These are phyloP conservation scores for Naganishia kalamii DNA, from an alignment of 768 basidiomycete species.

Conservation along the genomic window DNA sequence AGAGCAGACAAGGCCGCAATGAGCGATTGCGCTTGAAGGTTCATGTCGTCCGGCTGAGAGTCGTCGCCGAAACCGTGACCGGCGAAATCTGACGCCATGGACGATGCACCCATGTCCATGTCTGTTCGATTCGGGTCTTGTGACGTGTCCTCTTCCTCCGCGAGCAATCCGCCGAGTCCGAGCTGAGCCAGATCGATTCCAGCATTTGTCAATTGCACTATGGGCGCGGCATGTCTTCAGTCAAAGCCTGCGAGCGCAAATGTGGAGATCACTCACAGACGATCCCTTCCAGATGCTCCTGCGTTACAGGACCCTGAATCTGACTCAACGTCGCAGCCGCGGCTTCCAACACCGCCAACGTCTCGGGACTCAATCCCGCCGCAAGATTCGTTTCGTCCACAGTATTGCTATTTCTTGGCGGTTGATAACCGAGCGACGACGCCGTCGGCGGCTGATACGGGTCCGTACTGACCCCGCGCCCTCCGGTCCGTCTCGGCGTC, in stretches of 20 bases:
- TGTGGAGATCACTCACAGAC: background rate
- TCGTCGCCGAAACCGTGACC: background rate
- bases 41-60: slow-evolving; percentile 12
- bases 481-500: background rate
- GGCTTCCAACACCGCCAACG: slow-evolving; percentile 12
- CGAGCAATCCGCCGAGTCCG: background rate
- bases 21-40: slow-evolving; percentile 12
- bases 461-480: background rate
- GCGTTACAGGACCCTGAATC: slow-evolving; percentile 7
- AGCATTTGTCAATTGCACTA: slow-evolving; percentile 7
- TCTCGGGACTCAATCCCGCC: background rate
- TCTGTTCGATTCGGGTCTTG: background rate
- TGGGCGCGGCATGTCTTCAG: background rate
- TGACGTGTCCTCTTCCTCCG: slow-evolving; percentile 5
- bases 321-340: slow-evolving; percentile 4
- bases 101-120: background rate
- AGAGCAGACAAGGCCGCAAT: slow-evolving; percentile 6
- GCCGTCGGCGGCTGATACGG: background rate
- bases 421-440: background rate
- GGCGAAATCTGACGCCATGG: background rate
- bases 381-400: slow-evolving; percentile 6
- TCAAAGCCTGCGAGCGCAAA: background rate
- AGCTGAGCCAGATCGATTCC: slow-evolving; percentile 8
- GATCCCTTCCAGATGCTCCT: slow-evolving; percentile 9
- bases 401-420: background rate